Conservation (phyloP, 805 yeast genomes). For the Helenozyma rhizophorensis region DNA sequence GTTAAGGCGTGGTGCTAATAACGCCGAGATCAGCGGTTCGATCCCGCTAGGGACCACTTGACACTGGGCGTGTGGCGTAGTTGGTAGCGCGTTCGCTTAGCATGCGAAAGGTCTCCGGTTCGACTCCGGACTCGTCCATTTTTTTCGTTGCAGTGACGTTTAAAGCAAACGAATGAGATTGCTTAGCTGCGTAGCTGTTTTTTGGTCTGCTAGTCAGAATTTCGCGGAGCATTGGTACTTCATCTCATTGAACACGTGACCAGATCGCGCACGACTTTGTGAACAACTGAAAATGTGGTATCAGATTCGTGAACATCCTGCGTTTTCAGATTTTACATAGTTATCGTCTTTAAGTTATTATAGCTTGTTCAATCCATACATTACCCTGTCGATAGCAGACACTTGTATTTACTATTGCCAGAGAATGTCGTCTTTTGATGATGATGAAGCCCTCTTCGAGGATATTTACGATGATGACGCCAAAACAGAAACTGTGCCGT, state of each 20-base stretch:
- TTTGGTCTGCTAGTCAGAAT: background rate
- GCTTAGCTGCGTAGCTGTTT: background rate
- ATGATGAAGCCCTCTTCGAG: conserved; percentile 91
- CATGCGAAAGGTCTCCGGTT: conserved; percentile 78
- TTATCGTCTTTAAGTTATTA: no score
- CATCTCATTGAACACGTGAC: no score
- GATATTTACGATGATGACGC: conserved; percentile 60
- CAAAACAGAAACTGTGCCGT: conserved; percentile 10
- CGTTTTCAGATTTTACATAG: no score
- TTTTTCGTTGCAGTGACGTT: no score
- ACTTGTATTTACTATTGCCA: no score
- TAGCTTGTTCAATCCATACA: no score
- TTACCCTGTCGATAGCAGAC: no score
- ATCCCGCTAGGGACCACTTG: conserved; percentile 75
- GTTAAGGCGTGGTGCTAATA: conserved; percentile 49
- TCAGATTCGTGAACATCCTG: no score
- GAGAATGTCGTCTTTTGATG: conserved; percentile 50
- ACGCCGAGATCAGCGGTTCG: conserved; percentile 75
- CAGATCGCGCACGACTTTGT: no score
- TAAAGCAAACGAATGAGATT: no score
- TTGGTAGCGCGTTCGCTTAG: conserved; percentile 82
- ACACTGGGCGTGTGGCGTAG: conserved; percentile 72
- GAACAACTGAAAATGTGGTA: no score
- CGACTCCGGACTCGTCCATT: conserved; percentile 74
- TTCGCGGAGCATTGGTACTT: no score